Evolutionary conservation across 768 basidiomycete species (phyloP).

Genomic region (Psilocybe cyanescens): DNA sequence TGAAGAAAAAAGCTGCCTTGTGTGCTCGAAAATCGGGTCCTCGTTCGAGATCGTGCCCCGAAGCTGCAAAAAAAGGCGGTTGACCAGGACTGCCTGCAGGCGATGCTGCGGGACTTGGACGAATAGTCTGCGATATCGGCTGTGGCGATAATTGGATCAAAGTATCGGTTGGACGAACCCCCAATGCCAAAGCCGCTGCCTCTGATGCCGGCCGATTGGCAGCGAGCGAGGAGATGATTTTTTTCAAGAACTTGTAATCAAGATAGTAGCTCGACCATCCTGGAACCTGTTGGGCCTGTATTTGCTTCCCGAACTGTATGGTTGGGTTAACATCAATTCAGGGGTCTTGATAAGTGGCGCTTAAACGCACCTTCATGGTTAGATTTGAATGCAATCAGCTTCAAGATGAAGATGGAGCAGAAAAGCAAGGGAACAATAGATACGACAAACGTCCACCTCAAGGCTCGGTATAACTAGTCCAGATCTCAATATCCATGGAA

Average conservation of each 20-base stretch:
- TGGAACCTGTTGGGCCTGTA: conserved; percentile 94
- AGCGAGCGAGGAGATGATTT: conserved; percentile 95
- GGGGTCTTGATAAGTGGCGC: conserved; percentile 6
- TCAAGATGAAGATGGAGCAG: conserved; percentile 4
- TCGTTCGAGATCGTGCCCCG: conserved; percentile 70
- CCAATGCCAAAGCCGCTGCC: conserved; percentile 83
- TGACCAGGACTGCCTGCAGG: conserved; percentile 47
- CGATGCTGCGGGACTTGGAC: conserved; percentile 33
- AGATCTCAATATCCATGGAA: conserved; percentile 28
- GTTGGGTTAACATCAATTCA: conserved; percentile 12
- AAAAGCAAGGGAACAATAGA: conserved; percentile 11
- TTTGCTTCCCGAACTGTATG: conserved; percentile 93
- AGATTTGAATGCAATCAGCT: neutral
- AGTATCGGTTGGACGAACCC: conserved; percentile 65
- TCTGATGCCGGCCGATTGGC: conserved; percentile 91
- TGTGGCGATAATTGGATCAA: conserved; percentile 34
- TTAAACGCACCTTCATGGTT: conserved; percentile 37
- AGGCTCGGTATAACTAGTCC: conserved; percentile 30
- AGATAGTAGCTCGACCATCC: conserved; percentile 97
- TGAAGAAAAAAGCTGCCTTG: conserved; percentile 99
- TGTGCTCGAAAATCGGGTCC: conserved; percentile 91
- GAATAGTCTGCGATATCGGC: conserved; percentile 33
- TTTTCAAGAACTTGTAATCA: conserved; percentile 98
- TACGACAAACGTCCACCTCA: conserved; percentile 22
- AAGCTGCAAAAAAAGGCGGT: conserved; percentile 63